phyloP scores from a whole-genome alignment of 495 filamentous ascomycete species.

The Hypoxylon crocopeplum region DNA sequence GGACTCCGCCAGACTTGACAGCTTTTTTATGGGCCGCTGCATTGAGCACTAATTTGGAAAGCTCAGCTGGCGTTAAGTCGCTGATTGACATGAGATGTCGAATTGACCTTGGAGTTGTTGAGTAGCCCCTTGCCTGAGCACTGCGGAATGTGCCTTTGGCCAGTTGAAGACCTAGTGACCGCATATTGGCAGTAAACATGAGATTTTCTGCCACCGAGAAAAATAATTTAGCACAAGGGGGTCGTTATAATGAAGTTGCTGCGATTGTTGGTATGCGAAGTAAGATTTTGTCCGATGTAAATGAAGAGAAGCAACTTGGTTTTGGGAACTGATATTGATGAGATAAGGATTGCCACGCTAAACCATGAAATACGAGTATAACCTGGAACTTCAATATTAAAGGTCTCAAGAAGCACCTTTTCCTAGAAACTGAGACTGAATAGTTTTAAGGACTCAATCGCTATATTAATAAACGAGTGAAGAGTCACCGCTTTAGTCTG shows the following conservation, averaged over 20 bases:
- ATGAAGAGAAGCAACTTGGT: neutral
- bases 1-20: conserved; percentile 74
- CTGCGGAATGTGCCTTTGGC: conserved; percentile 13
- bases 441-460: no score
- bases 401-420: no score
- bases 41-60: conserved; percentile 81
- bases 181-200: conserved; percentile 23
- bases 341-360: neutral
- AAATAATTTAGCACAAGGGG: no score
- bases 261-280: no score
- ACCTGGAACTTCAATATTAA: no score
- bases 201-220: neutral
- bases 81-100: conserved; percentile 90
- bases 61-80: conserved; percentile 80
- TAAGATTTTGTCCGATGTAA: no score
- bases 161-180: conserved; percentile 24
- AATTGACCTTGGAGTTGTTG: conserved; percentile 41
- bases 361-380: no score
- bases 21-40: conserved; percentile 75
- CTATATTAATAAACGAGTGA: neutral
- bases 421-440: no score
- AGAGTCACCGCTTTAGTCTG: conserved; percentile 17
- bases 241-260: no score
- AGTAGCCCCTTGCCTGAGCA: conserved; percentile 40
- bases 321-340: neutral